Evolutionary conservation across 2,329 filamentous ascomycete species (phyloP).

Genomic region (Ceratocystis harringtonii): DNA sequence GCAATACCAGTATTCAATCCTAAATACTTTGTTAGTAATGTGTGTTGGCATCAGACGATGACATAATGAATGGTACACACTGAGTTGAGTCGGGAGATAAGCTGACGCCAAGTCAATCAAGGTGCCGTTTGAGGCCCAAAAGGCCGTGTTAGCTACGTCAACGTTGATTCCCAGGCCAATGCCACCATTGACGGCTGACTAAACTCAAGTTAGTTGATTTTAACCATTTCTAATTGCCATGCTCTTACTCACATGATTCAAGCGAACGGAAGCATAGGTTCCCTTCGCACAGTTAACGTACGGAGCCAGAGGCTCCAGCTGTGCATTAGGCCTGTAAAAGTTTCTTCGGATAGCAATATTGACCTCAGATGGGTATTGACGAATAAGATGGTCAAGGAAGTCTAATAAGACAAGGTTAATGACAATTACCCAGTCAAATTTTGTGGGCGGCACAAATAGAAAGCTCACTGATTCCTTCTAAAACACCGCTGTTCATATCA

Average conservation of each 20-base stretch:
- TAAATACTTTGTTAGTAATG: not conserved
- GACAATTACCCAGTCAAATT: not conserved
- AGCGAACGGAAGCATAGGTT: conserved; percentile 70
- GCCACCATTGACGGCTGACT: conserved; percentile 25
- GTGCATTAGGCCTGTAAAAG: conserved; percentile 51
- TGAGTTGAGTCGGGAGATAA: not conserved
- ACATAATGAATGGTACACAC: not conserved
- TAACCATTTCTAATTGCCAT: not conserved
- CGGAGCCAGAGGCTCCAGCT: conserved; percentile 35
- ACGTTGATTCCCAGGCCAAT: conserved; percentile 67
- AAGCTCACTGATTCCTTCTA: conserved; percentile 53
- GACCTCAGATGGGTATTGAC: conserved; percentile 55
- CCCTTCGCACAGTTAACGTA: conserved; percentile 71
- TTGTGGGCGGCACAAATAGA: not conserved
- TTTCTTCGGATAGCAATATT: conserved; percentile 64
- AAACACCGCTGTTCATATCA: conserved; percentile 48
- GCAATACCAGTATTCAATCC: not conserved
- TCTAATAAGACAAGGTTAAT: conserved; percentile 22
- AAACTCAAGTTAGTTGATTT: not conserved
- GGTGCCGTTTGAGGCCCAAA: conserved; percentile 45
- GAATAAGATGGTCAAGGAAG: conserved; percentile 80
- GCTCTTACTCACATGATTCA: conserved; percentile 36
- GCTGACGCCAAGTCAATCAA: conserved; percentile 25
- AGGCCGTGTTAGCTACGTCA: conserved; percentile 81
- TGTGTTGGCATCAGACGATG: not conserved